Evolutionary conservation across 768 basidiomycete species (phyloP).

Genomic region (Strobilomyces confusus): DNA sequence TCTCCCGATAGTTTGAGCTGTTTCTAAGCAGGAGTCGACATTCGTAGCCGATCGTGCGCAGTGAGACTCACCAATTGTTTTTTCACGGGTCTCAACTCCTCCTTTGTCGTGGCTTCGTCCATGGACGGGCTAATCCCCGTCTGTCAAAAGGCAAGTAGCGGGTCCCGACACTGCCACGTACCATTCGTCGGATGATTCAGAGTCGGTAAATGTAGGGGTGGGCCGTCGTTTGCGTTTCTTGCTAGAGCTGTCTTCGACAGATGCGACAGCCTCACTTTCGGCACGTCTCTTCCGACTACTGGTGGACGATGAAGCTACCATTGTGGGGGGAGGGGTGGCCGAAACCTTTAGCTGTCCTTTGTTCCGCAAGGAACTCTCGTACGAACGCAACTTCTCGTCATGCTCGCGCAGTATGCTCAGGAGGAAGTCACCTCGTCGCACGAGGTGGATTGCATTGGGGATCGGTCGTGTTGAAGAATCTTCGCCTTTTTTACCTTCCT

Average conservation of each 20-base stretch:
- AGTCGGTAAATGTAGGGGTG: slow-evolving; percentile 96
- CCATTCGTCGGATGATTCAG: slow-evolving; percentile 90
- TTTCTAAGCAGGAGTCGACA: slow-evolving; percentile 55
- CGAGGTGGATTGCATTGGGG: slow-evolving; percentile 97
- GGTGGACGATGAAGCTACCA: slow-evolving; percentile 62
- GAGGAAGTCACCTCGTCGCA: slow-evolving; percentile 94
- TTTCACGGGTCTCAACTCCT: slow-evolving; percentile 94
- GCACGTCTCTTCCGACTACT: slow-evolving; percentile 70
- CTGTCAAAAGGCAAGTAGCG: slow-evolving; percentile 6
- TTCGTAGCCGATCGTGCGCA: not conserved
- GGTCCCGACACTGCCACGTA: slow-evolving; percentile 37
- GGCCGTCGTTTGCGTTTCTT: slow-evolving; percentile 86
- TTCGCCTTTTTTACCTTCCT: slow-evolving; percentile 94
- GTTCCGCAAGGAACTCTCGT: slow-evolving; percentile 73
- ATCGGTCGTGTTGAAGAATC: slow-evolving; percentile 82
- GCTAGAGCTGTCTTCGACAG: slow-evolving; percentile 63
- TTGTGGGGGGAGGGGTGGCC: slow-evolving; percentile 70
- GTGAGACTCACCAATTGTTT: slow-evolving; percentile 72
- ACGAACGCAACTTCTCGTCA: slow-evolving; percentile 87
- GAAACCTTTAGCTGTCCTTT: slow-evolving; percentile 70
- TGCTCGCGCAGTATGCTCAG: slow-evolving; percentile 79
- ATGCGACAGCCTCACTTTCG: slow-evolving; percentile 81
- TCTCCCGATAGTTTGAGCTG: slow-evolving; percentile 92
- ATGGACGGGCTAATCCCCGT: slow-evolving; percentile 70
- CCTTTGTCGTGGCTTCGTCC: slow-evolving; percentile 92